Base-by-base conservation (phyloP, 2,329 filamentous ascomycete species). In the Emericellopsis cladophorae region DNA sequence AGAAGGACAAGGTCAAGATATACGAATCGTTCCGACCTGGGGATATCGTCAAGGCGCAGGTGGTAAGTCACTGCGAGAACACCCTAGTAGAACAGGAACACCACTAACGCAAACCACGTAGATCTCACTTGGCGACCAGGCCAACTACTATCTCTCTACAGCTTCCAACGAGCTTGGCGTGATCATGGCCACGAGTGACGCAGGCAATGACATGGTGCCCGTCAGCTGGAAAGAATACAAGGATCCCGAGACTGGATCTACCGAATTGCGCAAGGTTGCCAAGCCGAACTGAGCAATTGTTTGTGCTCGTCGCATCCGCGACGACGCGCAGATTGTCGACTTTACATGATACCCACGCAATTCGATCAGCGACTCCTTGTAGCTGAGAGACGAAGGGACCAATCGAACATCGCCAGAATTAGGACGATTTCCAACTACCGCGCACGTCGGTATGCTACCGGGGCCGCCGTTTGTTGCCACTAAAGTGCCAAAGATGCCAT, bases 141-240 rank as follows among this genome's bases (percentile, higher is more conserved):
- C 84, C 39, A 94, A 86, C 53, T 98, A 96, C 59, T 98, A 95
- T 59, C 72, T 94, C n/a, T 84, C 81, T 22, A 98, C 92, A 2
- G 87, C 88, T 23, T 78, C 78, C 49, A 96, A 98, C 60, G 84
- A 94, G 57, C 70, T 94, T 33, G 92, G 92, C 3, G 90, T 96
- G 44, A 84, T 98, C 32, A 85, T 96, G 79, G 92, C 90, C 9
- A 81, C 76, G 50, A 93, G 87, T 56, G 87, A 94, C 57, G 76
- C 74, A 3, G 89, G 89, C 1, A 90, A 93, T 61, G 76, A 84
- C 51, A 94, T 96, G 88, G 83, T 84, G 53, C 90, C 92, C 2
- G 75, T 94, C 42, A 93, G 81, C 61, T 98, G 92, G 92, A 93
- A 82, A 66, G 90, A 96, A 64, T 94, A 93, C 65, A 75, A 76